Evolutionary conservation across 2,329 filamentous ascomycete genomes (phyloP).

Genomic region (Pyrenophora teres): DNA sequence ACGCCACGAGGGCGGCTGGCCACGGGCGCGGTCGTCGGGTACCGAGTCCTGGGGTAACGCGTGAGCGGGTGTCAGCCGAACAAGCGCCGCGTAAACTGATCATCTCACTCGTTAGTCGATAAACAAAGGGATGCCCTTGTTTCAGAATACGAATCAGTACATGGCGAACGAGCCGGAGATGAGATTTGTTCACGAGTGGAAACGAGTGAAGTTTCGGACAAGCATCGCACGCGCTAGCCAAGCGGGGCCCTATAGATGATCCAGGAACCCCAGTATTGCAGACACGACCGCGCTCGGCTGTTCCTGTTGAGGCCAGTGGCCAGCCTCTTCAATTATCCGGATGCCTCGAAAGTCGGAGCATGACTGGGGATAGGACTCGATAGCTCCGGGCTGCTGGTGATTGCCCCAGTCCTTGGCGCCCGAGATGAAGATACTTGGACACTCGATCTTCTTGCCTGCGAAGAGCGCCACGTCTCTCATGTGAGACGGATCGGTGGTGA

Average conservation of each 20-base stretch:
- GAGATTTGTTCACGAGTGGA: not conserved
- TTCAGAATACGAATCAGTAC: too few relatives aligned
- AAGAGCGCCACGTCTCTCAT: conserved; percentile 62
- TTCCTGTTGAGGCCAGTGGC: conserved; percentile 74
- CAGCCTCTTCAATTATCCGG: conserved; percentile 62
- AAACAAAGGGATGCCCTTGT: too few relatives aligned
- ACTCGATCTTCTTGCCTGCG: conserved; percentile 64
- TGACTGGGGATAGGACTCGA: conserved; percentile 61
- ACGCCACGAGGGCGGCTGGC: too few relatives aligned
- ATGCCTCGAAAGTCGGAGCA: conserved; percentile 61
- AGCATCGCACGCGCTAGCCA: not conserved
- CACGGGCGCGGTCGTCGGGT: too few relatives aligned
- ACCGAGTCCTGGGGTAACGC: too few relatives aligned
- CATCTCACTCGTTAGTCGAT: too few relatives aligned
- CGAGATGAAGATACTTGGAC: conserved; percentile 65
- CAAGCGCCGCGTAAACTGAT: too few relatives aligned
- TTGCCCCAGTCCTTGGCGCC: conserved; percentile 70
- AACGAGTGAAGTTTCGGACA: not conserved
- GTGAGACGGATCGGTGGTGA: conserved; percentile 57
- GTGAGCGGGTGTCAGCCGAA: too few relatives aligned
- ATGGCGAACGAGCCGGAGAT: too few relatives aligned
- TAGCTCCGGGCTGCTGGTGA: conserved; percentile 67
- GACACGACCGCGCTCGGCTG: conserved; percentile 60
- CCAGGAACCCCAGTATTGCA: conserved; percentile 54
- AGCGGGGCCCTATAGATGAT: conserved; percentile 12